phyloP scores from a whole-genome alignment of 2,329 filamentous ascomycete species.

The Fusarium decemcellulare region DNA sequence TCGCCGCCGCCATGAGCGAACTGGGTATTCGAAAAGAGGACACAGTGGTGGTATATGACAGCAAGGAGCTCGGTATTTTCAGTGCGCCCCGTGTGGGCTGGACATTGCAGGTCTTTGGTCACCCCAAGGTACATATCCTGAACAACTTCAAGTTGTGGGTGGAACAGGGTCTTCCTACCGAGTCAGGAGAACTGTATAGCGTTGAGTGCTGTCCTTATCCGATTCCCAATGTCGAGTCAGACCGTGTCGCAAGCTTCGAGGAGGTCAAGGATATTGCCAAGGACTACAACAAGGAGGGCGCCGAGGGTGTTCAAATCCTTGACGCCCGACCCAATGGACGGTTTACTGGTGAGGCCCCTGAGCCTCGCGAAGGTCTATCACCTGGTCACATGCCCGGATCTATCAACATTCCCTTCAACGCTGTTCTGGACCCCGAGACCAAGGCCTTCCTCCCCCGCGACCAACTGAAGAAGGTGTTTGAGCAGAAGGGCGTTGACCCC shows the following conservation, averaged over 20 bases:
- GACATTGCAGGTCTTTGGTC: conserved; percentile 93
- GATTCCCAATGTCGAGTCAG: conserved; percentile 71
- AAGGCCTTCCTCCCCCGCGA: conserved; percentile 83
- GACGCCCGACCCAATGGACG: conserved; percentile 87
- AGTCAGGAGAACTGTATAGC: conserved; percentile 81
- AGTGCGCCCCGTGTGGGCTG: conserved; percentile 94
- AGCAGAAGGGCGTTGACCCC: conserved; percentile 84
- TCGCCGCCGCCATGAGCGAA: conserved; percentile 89
- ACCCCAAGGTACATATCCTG: conserved; percentile 87
- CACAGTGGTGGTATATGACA: conserved; percentile 94
- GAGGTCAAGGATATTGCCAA: conserved; percentile 83
- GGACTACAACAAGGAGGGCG: conserved; percentile 85
- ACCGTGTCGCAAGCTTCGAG: conserved; percentile 84
- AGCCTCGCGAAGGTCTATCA: conserved; percentile 87
- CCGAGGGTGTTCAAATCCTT: conserved; percentile 87
- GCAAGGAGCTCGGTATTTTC: conserved; percentile 92
- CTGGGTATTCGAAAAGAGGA: conserved; percentile 91
- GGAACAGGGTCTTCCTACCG: conserved; percentile 83
- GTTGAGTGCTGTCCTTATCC: conserved; percentile 76
- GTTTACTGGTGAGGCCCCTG: conserved; percentile 86
- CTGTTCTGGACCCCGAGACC: conserved; percentile 85
- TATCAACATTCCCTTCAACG: conserved; percentile 83
- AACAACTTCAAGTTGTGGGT: conserved; percentile 99
- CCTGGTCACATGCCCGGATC: conserved; percentile 95
- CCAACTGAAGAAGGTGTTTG: conserved; percentile 82